A percentile compares a stretch with the other conserved stretches of the same genome.
Evolutionary conservation across 768 basidiomycete genomes (phyloP).

Genomic region (button mushroom (Agaricus bisporus)): DNA sequence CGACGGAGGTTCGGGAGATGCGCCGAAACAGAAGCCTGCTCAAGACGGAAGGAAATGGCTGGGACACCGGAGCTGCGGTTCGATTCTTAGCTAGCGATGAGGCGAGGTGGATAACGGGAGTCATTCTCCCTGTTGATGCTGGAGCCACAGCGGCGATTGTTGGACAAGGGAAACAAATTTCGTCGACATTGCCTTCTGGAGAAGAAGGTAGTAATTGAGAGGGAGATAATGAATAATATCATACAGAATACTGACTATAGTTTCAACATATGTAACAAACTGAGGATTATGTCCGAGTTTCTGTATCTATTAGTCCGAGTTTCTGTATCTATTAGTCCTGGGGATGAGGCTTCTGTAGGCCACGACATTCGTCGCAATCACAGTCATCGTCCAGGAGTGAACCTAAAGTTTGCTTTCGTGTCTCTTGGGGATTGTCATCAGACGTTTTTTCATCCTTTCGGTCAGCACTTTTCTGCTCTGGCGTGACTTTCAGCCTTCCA

Average conservation of each 20-base stretch:
- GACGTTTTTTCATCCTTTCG: background rate
- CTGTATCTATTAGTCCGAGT: background rate
- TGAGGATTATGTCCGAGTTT: background rate
- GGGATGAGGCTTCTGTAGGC: background rate
- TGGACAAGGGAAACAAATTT: constrained; percentile 5
- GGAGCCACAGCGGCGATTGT: constrained; percentile 30
- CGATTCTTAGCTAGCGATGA: constrained; percentile 36
- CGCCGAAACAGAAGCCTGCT: constrained; percentile 30
- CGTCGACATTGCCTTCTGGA: constrained; percentile 2
- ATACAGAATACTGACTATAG: too few species aligned
- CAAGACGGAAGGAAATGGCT: constrained; percentile 37
- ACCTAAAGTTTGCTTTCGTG: background rate
- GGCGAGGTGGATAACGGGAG: constrained; percentile 38
- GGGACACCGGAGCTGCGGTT: constrained; percentile 34
- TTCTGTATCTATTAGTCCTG: background rate
- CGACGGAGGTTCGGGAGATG: constrained; percentile 28
- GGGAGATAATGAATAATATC: background rate
- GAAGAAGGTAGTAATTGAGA: background rate
- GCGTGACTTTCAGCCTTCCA: constrained; percentile 27
- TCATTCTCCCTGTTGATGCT: constrained; percentile 34
- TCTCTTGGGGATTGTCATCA: background rate
- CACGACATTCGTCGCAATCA: constrained; percentile 4
- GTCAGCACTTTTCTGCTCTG: constrained; percentile 20
- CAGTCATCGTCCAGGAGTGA: constrained; percentile 1
- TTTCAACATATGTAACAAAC: background rate